phyloP scores from a whole-genome alignment of 768 basidiomycete species.

The Hygrocybe coccinea region DNA sequence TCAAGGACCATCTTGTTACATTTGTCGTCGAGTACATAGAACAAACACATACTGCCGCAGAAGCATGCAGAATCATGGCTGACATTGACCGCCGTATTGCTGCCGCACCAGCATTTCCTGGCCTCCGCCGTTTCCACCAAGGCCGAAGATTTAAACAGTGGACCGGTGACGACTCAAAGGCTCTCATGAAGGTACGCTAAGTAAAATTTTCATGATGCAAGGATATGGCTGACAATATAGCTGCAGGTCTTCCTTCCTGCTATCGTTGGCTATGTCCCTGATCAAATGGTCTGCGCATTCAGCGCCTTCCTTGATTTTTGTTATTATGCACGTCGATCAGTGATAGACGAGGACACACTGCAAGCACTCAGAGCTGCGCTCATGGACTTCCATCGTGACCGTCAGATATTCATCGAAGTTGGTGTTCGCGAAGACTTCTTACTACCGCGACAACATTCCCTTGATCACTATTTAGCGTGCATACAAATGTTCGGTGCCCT shows the following conservation, averaged over 20 bases:
- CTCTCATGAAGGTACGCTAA: slow-evolving; percentile 10
- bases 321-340: slow-evolving; percentile 15
- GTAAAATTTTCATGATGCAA: neutral
- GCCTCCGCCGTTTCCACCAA: slow-evolving; percentile 8
- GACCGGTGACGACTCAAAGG: slow-evolving; percentile 14
- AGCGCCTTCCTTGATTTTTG: slow-evolving; percentile 22
- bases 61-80: slow-evolving; percentile 23
- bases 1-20: slow-evolving; percentile 38
- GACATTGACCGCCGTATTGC: slow-evolving; percentile 30
- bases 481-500: slow-evolving; percentile 19
- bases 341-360: slow-evolving; percentile 5
- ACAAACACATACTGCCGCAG: slow-evolving; percentile 10
- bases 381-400: slow-evolving; percentile 4
- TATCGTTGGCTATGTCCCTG: slow-evolving; percentile 16
- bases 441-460: neutral
- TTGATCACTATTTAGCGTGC: slow-evolving; percentile 12
- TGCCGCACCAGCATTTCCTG: slow-evolving; percentile 8
- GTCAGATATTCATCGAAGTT: slow-evolving; percentile 23
- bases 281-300: slow-evolving; percentile 14
- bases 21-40: slow-evolving; percentile 33
- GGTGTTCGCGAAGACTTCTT: neutral
- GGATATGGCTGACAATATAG: neutral
- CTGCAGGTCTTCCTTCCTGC: slow-evolving; percentile 21
- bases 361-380: neutral
- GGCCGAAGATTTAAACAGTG: slow-evolving; percentile 9